Conservation (phyloP, 139 green algal species). For the Spirogloea muscicola region DNA sequence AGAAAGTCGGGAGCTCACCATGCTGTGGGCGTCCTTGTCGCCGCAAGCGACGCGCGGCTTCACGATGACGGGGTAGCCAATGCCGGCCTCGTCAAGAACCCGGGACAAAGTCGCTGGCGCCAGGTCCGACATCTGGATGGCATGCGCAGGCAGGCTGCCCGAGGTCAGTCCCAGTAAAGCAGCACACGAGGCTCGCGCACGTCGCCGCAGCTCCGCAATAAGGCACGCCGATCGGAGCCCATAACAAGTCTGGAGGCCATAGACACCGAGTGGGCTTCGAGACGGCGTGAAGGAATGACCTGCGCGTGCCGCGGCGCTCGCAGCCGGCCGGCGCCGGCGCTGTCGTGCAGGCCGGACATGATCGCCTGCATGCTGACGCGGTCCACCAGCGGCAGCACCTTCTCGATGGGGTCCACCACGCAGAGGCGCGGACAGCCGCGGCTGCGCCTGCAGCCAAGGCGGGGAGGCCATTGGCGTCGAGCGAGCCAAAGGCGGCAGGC, state of each 20-base stretch:
- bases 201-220: no score
- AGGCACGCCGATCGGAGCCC: background rate
- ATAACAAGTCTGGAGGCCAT: background rate
- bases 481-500: no score
- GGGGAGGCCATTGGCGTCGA: no score
- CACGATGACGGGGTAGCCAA: slow-evolving; percentile 65
- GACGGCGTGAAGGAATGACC: background rate
- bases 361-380: slow-evolving; percentile 22
- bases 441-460: no score
- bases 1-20: slow-evolving; percentile 41
- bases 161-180: background rate
- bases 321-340: background rate
- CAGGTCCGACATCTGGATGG: background rate
- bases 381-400: slow-evolving; percentile 36
- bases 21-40: slow-evolving; percentile 62
- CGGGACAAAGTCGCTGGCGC: background rate
- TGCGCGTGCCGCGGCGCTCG: background rate
- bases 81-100: slow-evolving; percentile 19
- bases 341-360: slow-evolving; percentile 17
- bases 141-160: background rate
- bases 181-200: background rate
- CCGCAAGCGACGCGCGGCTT: slow-evolving; percentile 72
- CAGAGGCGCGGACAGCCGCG: slow-evolving; percentile 18
- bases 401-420: slow-evolving; percentile 21
- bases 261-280: background rate